Percentiles rank a stretch among this genome's conserved stretches.
These are phyloP conservation scores for Ustanciosporium gigantosporum DNA, from an alignment of 1,284 basidiomycete genomes.

Conservation along the genomic window DNA sequence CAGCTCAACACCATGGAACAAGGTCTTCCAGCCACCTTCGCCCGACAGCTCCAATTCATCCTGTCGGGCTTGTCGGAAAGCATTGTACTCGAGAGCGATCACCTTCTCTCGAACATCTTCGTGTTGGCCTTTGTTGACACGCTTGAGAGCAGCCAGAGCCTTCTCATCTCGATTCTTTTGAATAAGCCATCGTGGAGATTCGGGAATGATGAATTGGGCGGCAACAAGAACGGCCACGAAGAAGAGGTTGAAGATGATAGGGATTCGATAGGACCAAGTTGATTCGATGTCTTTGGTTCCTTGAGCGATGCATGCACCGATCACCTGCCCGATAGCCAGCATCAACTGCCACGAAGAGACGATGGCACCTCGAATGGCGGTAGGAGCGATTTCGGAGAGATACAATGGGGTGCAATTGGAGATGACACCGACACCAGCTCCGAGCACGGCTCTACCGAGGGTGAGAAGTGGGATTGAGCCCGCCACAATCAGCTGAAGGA, in stretches of 20 bases:
- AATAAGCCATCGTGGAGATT: slow-evolving; percentile 68
- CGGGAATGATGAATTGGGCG: slow-evolving; percentile 66
- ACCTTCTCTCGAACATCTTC: slow-evolving; percentile 57
- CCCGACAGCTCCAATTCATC: slow-evolving; percentile 60
- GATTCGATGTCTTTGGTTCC: slow-evolving; percentile 52
- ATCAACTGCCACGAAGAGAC: slow-evolving; percentile 70
- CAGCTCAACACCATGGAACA: slow-evolving; percentile 57
- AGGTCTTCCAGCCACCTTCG: slow-evolving; percentile 62
- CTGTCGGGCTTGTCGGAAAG: slow-evolving; percentile 62
- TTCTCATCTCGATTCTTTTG: slow-evolving; percentile 67
- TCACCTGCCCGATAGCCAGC: slow-evolving; percentile 64
- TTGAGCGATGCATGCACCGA: slow-evolving; percentile 61
- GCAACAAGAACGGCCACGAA: slow-evolving; percentile 68
- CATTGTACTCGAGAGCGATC: slow-evolving; percentile 56
- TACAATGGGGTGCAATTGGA: slow-evolving; percentile 69
- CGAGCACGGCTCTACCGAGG: slow-evolving; percentile 69
- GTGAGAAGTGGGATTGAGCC: slow-evolving; percentile 65
- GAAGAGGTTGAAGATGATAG: slow-evolving; percentile 63
- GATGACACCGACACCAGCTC: slow-evolving; percentile 66
- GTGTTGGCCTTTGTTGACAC: slow-evolving; percentile 62
- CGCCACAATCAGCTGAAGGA: slow-evolving; percentile 62
- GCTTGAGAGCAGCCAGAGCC: slow-evolving; percentile 60
- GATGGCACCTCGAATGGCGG: slow-evolving; percentile 69
- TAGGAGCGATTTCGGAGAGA: slow-evolving; percentile 69
- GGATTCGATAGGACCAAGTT: slow-evolving; percentile 65